A percentile compares a stretch with the other conserved stretches of the same genome.
Conservation (phyloP, 225 moss, liverwort and hornwort genomes). For the Marchantia paleacea region DNA sequence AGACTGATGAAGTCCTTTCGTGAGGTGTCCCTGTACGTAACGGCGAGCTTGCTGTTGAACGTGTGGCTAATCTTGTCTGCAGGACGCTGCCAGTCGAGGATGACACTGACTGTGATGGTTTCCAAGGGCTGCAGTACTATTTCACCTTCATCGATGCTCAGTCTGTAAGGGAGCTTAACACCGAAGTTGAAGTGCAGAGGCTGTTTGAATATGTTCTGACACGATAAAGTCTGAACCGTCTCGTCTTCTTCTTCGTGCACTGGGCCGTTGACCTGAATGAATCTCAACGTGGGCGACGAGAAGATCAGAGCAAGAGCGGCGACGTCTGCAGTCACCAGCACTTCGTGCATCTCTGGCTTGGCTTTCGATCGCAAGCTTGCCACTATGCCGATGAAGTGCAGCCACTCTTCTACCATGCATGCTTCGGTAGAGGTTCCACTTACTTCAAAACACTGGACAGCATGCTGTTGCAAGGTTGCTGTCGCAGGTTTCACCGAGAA, state of each 20-base stretch:
- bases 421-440: conserved; percentile 32
- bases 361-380: conserved; percentile 39
- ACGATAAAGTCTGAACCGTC: conserved; percentile 46
- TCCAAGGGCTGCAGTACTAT: conserved; percentile 54
- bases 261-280: conserved; percentile 75
- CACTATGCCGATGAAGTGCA: conserved; percentile 49
- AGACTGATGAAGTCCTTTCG: conserved; percentile 52
- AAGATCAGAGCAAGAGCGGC: conserved; percentile 56
- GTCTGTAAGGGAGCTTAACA: conserved; percentile 63
- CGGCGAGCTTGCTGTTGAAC: conserved; percentile 47
- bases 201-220: conserved; percentile 62
- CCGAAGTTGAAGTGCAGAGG: conserved; percentile 48
- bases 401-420: conserved; percentile 32
- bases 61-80: conserved; percentile 41
- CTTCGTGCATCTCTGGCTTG: conserved; percentile 51
- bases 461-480: conserved; percentile 24
- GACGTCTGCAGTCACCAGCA: conserved; percentile 60
- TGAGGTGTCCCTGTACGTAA: conserved; percentile 48
- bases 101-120: conserved; percentile 51
- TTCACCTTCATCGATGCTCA: conserved; percentile 36
- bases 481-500: conserved; percentile 29
- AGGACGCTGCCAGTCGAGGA: conserved; percentile 75
- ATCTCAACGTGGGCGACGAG: conserved; percentile 47
- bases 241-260: conserved; percentile 41
- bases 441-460: conserved; percentile 11